These are phyloP conservation scores for Chlorella variabilis DNA, from an alignment of 163 green algal species.

Conservation along the genomic window DNA sequence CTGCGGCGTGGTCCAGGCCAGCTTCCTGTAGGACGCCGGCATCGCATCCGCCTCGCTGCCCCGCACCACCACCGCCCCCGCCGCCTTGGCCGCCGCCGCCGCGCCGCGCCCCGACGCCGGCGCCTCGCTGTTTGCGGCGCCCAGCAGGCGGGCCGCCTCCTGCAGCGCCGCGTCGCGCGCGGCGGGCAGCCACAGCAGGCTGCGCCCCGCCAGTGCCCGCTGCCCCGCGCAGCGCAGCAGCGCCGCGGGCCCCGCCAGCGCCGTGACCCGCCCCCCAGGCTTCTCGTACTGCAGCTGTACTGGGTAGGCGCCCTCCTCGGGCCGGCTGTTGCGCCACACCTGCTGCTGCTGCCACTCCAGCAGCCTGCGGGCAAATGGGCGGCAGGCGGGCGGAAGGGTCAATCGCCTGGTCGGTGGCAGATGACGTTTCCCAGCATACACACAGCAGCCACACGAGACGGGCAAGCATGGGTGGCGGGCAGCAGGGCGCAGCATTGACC, in stretches of 20 bases:
- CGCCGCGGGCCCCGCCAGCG: neutral
- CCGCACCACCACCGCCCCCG: conserved; percentile 27
- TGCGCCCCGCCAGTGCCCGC: conserved; percentile 8
- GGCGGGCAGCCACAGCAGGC: conserved; percentile 18
- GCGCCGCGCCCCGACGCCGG: neutral
- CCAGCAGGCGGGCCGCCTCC: conserved; percentile 3
- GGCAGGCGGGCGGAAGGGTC: neutral
- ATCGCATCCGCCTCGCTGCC: neutral
- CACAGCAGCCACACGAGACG: too few species aligned
- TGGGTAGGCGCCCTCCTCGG: conserved; percentile 16
- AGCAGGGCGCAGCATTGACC: too few species aligned
- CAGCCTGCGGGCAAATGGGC: conserved; percentile 4
- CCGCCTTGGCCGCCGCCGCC: neutral
- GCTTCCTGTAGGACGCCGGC: conserved; percentile 8
- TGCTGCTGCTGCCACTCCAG: conserved; percentile 26
- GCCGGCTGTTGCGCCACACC: conserved; percentile 29
- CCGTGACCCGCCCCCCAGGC: neutral
- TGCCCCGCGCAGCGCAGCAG: neutral
- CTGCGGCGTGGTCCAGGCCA: conserved; percentile 21
- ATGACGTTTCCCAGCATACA: too few species aligned
- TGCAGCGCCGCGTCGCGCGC: conserved; percentile 10
- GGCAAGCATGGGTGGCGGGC: too few species aligned
- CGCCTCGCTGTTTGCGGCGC: neutral
- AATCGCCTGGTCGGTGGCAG: too few species aligned
- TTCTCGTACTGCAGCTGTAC: conserved; percentile 20